Base-by-base conservation (phyloP, 768 basidiomycete genomes). In the Auricularia sp. region DNA sequence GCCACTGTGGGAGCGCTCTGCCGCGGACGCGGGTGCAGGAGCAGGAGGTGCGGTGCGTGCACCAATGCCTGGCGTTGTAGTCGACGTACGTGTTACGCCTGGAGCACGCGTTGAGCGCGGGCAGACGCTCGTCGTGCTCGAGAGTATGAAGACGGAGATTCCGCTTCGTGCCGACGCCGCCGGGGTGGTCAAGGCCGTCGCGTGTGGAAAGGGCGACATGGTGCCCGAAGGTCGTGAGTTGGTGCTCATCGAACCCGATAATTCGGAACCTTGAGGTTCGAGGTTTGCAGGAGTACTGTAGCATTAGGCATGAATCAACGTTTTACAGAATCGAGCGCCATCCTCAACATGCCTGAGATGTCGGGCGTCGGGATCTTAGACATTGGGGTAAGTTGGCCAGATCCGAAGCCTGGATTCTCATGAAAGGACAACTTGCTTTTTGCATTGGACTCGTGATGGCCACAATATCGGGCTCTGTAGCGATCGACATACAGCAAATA, bases 61-160 rank as follows among this genome's bases (percentile, higher is more conserved):
- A 3, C 94, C 94, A 14, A 94, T 94, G 90, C 94, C 94, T n/a
- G 92, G 92, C 73, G 81, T 94, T 62, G 88, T 97, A 1, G 94
- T 97, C 3, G 92, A 96, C 64, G 88, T 97, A 62, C 82, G 82
- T 18, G 94, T 95, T 39, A 81, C 80, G 65, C 78, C 83, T 1
- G 94, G 94, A 3, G 89, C 95, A 62, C 78, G 75, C 14, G 90
- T 97, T 47, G 86, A 88, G 75, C 86, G 83, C 71, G 92, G 92
- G 0, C 89, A 94, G 71, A 84, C 83, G 7, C 81, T 93, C 8
- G 85, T 94, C 36, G 85, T 95, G 4, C 76, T 96, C 71, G 94
- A 96, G 77, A 96, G 94, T 71, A 98, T 97, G 94, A 98, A 98
- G 84, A 97, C 94, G 68, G 94, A 96, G 77, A 95, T 90, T 45